Percentiles rank a stretch among this genome's conserved stretches.
Conservation (phyloP, 2,329 filamentous ascomycete genomes). For the Exserohilum turcica region DNA sequence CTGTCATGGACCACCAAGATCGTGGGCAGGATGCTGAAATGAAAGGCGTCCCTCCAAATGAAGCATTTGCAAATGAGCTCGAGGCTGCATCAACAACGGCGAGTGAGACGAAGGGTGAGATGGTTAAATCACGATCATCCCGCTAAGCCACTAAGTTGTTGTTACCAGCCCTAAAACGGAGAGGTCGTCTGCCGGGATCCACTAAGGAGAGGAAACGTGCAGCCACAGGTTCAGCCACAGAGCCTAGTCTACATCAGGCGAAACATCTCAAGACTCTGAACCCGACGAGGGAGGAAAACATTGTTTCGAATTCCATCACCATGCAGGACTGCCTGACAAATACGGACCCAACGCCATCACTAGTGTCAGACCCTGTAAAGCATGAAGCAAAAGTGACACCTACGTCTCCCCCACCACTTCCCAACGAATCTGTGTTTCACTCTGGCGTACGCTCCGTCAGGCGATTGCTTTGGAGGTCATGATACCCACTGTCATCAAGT, state of each 20-base stretch:
- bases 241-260: background rate
- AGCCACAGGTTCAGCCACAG: background rate
- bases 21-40: background rate
- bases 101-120: constrained; percentile 15
- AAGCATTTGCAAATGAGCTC: background rate
- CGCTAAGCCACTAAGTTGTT: constrained; percentile 10
- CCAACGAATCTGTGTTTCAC: constrained; percentile 10
- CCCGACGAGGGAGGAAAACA: background rate
- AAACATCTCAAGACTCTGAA: background rate
- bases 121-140: constrained; percentile 1
- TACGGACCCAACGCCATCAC: background rate
- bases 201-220: constrained; percentile 4
- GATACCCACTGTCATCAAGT: background rate
- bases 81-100: background rate
- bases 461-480: constrained; percentile 9
- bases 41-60: background rate
- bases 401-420: background rate
- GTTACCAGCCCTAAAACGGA: constrained; percentile 6
- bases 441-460: constrained; percentile 13
- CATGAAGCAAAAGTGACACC: background rate
- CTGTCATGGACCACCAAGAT: constrained; percentile 1
- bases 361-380: background rate
- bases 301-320: background rate
- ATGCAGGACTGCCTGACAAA: background rate
- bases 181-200: constrained; percentile 7